Base-by-base conservation (phyloP, 225 moss, liverwort and hornwort species). In the Asterella californica region DNA sequence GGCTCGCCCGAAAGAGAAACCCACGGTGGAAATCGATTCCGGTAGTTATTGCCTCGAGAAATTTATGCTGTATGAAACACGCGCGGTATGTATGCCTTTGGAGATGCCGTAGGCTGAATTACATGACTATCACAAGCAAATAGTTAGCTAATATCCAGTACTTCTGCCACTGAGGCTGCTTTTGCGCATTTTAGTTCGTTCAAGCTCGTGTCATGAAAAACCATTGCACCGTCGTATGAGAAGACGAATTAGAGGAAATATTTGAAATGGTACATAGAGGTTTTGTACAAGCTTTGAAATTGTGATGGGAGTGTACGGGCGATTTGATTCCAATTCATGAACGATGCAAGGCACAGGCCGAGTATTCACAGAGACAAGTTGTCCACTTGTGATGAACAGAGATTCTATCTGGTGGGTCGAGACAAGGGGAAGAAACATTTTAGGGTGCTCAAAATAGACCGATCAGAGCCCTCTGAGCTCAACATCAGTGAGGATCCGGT, bases 381-480 rank as follows among this genome's bases (percentile, higher is more conserved):
- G 4, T 55, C 17, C 36, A 22, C 25, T 36, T 78, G 12, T 64
- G 9, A 36, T n/a, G 47, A 59, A 21, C 87, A 95, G 95, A 94
- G 90, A 81, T 94, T 89, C 84, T 94, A 88, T 57, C 62, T 96
- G 70, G 86, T 94, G 75, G 96, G 96, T 76, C 90, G 90, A 62
- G 96, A 96, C 88, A 94, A 91, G 82, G 88, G 85, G 77, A 92
- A 91, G 87, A 83, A 88, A 19, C 90, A 96, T 77, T 96, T 91
- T 91, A 90, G 90, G 81, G 92, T 96, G 81, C 83, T 96, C 66
- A 96, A 94, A 85, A 90, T 96, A 75, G 94, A 96, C 77, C 84
- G 96, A 80, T 89, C 90, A 63, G 94, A 96, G 68, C 84, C 87
- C 0, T 80, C 85, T 32, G 92, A 91, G 81, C 96, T 96, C 69